Evolutionary conservation across 2,329 filamentous ascomycete genomes (phyloP).

Genomic region (Ophiostoma quercus): DNA sequence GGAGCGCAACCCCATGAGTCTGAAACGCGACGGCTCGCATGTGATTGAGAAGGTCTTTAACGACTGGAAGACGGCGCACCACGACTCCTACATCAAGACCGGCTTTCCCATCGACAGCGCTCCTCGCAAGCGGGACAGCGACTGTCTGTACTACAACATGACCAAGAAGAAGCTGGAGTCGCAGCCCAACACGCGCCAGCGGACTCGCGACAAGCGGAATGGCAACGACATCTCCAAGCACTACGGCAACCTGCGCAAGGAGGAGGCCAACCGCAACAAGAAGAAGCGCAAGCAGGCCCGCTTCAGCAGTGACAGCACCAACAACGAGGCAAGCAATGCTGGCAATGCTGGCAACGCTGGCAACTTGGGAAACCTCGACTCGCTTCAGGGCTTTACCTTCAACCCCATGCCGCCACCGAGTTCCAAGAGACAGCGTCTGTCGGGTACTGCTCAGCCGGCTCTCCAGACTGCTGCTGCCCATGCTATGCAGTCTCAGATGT

Average conservation of each 20-base stretch:
- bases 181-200: conserved; percentile 26
- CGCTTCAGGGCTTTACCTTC: background rate
- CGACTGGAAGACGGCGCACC: conserved; percentile 34
- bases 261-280: conserved; percentile 5
- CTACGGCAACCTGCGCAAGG: conserved; percentile 24
- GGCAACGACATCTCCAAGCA: conserved; percentile 26
- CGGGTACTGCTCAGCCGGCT: background rate
- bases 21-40: conserved; percentile 37
- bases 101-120: background rate
- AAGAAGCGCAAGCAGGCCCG: conserved; percentile 15
- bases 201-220: conserved; percentile 23
- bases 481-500: background rate
- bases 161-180: conserved; percentile 27
- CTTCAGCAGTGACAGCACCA: conserved; percentile 9
- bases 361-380: no score
- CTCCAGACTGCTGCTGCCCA: background rate
- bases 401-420: background rate
- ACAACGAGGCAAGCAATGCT: background rate
- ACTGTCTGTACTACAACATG: conserved; percentile 29
- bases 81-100: conserved; percentile 15
- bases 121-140: background rate
- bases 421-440: background rate
- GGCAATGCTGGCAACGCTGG: background rate
- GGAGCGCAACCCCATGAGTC: conserved; percentile 43
- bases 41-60: conserved; percentile 33